Base-by-base conservation (phyloP, 805 yeast species). In the Candida lessepsii region DNA sequence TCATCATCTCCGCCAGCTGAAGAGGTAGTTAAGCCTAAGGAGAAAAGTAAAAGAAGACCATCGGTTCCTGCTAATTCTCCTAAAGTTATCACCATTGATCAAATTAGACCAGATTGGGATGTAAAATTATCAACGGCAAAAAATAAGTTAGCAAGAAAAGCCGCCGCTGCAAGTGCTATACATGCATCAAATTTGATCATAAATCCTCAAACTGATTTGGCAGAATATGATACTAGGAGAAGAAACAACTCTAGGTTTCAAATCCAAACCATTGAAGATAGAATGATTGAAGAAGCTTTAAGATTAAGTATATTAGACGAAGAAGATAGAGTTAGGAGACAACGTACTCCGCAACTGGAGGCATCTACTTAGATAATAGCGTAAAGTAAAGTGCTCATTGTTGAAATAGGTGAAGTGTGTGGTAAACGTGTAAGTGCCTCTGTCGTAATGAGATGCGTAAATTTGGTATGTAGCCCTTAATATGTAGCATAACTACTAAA, bases 21-120 rank as follows among this genome's bases (percentile, higher is more conserved):
- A 21, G 30, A 23, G 9, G 29, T 18, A 13, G 13, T 25, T 9
- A 10, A 24, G 21, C 15, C 33, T 6, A 33, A 21, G 24, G 39
- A 41, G 21, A 39, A 35, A 18, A 27, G 43, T 13, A 45, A 50
- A 42, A 45, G 71, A 39, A 57, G 65, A 40, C 48, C 55, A 5
- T 80, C 90, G 2, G 48, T 83, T 30, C 82, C 90, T 3, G 80
- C 86, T 2, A 71, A 75, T 39, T 80, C 86, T 19, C 78, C 83
- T 4, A 75, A 74, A 9, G 96, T 86, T 4, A 73, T 89, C 18
- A 81, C 91, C 0, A 78, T 88, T 8, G 99, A 91, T 62, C 65
- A 61, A 47, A 86, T 91, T 29, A 73, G 97, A 37, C 98, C 99
- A 1, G 96, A 87, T 55, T 91, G 99, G 99, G 89, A 86, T 52